A percentile compares a stretch with the other conserved stretches of the same genome.
Conservation (phyloP, 2,329 filamentous ascomycete species). For the Alternaria brassicae region DNA sequence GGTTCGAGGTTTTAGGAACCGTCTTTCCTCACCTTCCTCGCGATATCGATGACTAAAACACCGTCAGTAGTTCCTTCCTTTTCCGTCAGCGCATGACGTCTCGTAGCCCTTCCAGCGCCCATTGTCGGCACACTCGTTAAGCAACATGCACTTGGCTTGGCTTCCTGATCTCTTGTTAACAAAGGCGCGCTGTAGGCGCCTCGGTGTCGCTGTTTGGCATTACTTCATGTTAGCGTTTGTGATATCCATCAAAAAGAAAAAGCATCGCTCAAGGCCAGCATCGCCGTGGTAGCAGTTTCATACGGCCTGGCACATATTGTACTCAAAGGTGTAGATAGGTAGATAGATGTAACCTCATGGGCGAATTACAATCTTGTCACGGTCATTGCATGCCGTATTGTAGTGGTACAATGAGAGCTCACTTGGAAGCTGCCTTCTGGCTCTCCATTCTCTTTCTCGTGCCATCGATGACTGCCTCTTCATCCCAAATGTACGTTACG, state of each 20-base stretch:
- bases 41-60: constrained; percentile 1
- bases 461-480: constrained; percentile 29
- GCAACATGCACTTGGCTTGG: not conserved
- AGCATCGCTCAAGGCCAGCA: not conserved
- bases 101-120: constrained; percentile 16
- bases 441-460: constrained; percentile 35
- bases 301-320: not conserved
- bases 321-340: constrained; percentile 14
- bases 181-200: constrained; percentile 5
- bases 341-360: not conserved
- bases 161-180: not conserved
- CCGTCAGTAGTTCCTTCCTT: constrained; percentile 14
- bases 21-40: constrained; percentile 4
- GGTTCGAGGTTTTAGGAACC: constrained; percentile 29
- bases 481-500: constrained; percentile 59
- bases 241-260: constrained; percentile 19
- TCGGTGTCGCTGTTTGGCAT: constrained; percentile 8
- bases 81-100: constrained; percentile 11
- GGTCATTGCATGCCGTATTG: not conserved
- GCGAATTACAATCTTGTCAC: constrained; percentile 2
- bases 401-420: not conserved
- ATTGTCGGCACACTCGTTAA: constrained; percentile 11
- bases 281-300: not conserved
- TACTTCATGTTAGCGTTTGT: constrained; percentile 19
- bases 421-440: constrained; percentile 32